A percentile compares a stretch with the other conserved stretches of the same genome.
phyloP scores from a whole-genome alignment of 371 early-diverging fungal genomes.

The Mortierella sp. region DNA sequence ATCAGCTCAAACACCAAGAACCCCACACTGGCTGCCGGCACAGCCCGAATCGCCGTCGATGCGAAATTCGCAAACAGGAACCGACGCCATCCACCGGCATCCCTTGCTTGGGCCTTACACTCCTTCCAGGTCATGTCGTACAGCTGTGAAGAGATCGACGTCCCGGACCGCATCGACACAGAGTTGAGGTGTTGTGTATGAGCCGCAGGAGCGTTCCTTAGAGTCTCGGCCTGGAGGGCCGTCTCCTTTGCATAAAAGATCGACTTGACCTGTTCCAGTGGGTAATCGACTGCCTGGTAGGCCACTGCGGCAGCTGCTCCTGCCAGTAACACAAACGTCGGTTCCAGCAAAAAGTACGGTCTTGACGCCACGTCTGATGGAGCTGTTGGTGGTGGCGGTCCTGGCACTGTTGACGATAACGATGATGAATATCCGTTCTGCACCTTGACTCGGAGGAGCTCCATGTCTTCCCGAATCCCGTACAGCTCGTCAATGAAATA shows the following conservation, averaged over 20 bases:
- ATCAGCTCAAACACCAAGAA: slow-evolving; percentile 82
- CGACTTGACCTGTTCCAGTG: slow-evolving; percentile 77
- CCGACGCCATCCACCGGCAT: slow-evolving; percentile 66
- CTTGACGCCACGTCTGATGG: slow-evolving; percentile 19
- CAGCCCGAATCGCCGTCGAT: slow-evolving; percentile 72
- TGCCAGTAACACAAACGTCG: slow-evolving; percentile 77
- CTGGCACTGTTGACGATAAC: background rate
- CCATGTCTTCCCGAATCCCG: slow-evolving; percentile 65
- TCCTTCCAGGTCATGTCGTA: slow-evolving; percentile 69
- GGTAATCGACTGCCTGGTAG: slow-evolving; percentile 82
- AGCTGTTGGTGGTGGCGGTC: background rate
- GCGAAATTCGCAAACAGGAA: slow-evolving; percentile 78
- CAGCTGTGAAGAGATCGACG: slow-evolving; percentile 53
- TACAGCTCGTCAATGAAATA: slow-evolving; percentile 71
- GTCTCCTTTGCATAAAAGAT: slow-evolving; percentile 78
- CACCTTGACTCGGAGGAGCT: slow-evolving; percentile 37
- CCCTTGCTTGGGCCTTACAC: slow-evolving; percentile 61
- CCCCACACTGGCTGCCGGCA: slow-evolving; percentile 82
- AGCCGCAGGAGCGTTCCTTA: slow-evolving; percentile 35
- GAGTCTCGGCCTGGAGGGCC: slow-evolving; percentile 65
- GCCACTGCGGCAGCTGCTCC: slow-evolving; percentile 82
- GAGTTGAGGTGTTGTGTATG: slow-evolving; percentile 44
- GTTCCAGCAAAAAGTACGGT: slow-evolving; percentile 72
- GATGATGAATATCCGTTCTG: slow-evolving; percentile 23
- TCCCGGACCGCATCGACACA: slow-evolving; percentile 57